These are phyloP conservation scores for Mycena rebaudengoi DNA, from an alignment of 768 basidiomycete genomes.

Conservation along the genomic window DNA sequence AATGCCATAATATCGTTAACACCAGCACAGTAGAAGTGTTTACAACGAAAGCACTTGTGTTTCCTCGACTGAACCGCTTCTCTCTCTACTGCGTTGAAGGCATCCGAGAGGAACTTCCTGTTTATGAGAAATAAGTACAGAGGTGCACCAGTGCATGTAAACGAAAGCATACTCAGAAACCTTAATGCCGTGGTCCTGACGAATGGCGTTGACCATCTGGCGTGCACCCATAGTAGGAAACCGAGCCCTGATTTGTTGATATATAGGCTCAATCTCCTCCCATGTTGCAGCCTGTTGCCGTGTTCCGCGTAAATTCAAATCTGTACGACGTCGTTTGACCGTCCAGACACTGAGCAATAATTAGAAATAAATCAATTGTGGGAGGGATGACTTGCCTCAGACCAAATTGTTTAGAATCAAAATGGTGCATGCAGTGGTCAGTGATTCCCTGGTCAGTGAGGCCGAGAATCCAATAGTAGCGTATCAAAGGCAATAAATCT, in stretches of 20 bases:
- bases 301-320: neutral
- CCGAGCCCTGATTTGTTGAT: neutral
- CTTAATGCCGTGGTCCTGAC: conserved; percentile 23
- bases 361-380: neutral
- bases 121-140: neutral
- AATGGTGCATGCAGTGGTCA: neutral
- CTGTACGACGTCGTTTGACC: neutral
- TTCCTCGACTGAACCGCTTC: conserved; percentile 27
- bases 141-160: neutral
- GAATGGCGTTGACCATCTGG: conserved; percentile 19
- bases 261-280: neutral
- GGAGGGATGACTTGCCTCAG: neutral
- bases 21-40: conserved; percentile 48
- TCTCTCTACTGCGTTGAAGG: conserved; percentile 13
- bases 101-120: neutral
- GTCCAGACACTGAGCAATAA: neutral
- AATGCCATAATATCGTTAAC: conserved; percentile 44
- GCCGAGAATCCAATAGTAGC: neutral
- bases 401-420: neutral
- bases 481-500: neutral
- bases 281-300: neutral
- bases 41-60: conserved; percentile 31
- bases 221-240: conserved; percentile 31
- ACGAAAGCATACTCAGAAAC: conserved; percentile 25
- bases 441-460: neutral